phyloP scores from a whole-genome alignment of 2,329 filamentous ascomycete species.

The Aspergillus oerlinghausenensis region DNA sequence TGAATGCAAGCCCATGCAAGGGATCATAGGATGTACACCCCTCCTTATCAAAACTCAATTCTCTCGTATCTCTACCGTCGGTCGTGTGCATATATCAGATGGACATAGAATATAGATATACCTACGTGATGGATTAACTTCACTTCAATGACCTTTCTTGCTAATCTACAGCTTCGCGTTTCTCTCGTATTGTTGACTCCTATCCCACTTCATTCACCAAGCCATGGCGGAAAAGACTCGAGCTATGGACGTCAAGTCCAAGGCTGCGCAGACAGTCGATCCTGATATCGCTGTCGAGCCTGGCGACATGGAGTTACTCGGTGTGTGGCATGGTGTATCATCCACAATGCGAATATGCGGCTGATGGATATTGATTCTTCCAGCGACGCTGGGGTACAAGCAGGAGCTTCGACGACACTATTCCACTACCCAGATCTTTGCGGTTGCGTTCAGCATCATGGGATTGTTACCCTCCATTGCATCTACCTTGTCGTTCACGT shows the following conservation, averaged over 20 bases:
- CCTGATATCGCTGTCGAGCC: conserved; percentile 8
- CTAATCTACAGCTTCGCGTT: conserved; percentile 1
- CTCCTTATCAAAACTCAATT: not conserved
- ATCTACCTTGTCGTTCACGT: conserved; percentile 54
- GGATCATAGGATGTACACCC: conserved; percentile 5
- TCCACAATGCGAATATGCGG: not conserved
- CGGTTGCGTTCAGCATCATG: conserved; percentile 57
- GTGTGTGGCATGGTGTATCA: conserved; percentile 4
- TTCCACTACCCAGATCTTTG: conserved; percentile 57
- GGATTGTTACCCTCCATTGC: conserved; percentile 58
- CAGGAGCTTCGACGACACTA: conserved; percentile 60
- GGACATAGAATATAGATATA: no score
- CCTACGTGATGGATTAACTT: not conserved
- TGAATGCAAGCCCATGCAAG: not conserved
- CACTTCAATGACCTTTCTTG: not conserved
- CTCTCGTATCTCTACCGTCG: not conserved
- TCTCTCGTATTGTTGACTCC: conserved; percentile 2
- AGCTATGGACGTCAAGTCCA: conserved; percentile 6
- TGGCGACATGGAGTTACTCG: conserved; percentile 21
- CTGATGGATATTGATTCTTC: not conserved
- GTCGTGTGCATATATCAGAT: not conserved
- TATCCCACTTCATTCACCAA: conserved; percentile 5
- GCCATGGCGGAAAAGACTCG: conserved; percentile 10
- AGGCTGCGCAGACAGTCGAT: not conserved
- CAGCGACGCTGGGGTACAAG: conserved; percentile 46